Evolutionary conservation across 306 rosid genomes (phyloP), one percentile per base, ranked within the genome.

Genomic region (Prunus armeniaca): DNA sequence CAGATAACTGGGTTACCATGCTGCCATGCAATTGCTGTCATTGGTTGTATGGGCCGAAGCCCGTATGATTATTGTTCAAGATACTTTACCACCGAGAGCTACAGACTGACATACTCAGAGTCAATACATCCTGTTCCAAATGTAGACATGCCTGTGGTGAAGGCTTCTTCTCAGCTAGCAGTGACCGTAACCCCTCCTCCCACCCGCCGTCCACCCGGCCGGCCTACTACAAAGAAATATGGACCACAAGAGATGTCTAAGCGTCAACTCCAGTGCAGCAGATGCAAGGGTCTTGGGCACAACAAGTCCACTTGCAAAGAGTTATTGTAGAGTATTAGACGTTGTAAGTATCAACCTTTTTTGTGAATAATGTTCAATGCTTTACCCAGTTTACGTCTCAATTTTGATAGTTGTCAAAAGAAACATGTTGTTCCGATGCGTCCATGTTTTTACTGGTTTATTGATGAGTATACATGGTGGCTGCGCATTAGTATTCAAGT

Each of bases 281-380:
- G 86, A 74, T 95, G 99, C 87, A 92, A 88, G 87, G 96, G 97
- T 71, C 97, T 92, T 14, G 97, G 97, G 64, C 99, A 95, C 83
- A 95, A 95, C 88, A 95, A 90, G 81, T 95, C 97, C 69, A 95
- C 99, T 69, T 95, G 99, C 87, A 95, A 86, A 78, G 92, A 88
- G 73, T 72, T 72, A 54, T 28, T 84, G 22, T 84, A 83, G 86
- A 57, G 78, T 52, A 67, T 69, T 71, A 74, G 77, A 78, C 72
- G 15, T 18, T 5, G 88, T 91, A 80, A 84, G 88, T 81, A 61
- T 58, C 24, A 47, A 11, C 45, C 65, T 60, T 38, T 50, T 69
- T 17, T 38, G 10, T 67, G 32, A 2, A 72, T 66, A 55, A 34
- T 4, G 9, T 19, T 54, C 24, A 12, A 25, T 43, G 68, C 41